Base-by-base conservation (phyloP, 352 stramenopile species). In the Peronospora belbahrii region DNA sequence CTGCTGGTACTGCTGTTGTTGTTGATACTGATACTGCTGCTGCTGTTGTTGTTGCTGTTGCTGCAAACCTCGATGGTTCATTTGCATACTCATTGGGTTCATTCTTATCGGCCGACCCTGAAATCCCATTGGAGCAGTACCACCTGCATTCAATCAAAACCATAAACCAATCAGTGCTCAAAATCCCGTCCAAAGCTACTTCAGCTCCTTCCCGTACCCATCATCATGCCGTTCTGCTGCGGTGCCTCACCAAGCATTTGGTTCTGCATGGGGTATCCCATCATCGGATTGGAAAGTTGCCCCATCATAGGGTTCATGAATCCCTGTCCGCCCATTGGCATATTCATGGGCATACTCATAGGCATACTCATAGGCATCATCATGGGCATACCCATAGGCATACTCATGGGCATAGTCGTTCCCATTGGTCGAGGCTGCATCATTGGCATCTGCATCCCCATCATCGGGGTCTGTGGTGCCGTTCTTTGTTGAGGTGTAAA, bases 11-110 rank as follows among this genome's bases (percentile, higher is more conserved):
- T 59, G 56, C 5, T 53, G 70, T 4, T 74, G 66, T 18, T 52
- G 61, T 2, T 64, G 56, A 2, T 55, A 59, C 8, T 59, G 15
- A 27, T 46, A 13, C 20, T 37, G 20, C 6, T 35, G 39, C 23
- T 58, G 59, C 0, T 59, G 52, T 8, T 60, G 62, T 3, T 67
- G 57, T 15, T 53, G 60, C 22, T 67, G 61, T 15, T 72, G 65
- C 35, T 73, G 64, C 44, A 77, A 77, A 6, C 60, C 65, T 67
- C 70, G 75, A n/a, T 69, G 64, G 40, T 77, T 74, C 68, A 76
- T 81, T 40, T 80, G 36, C 42, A 69, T 66, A 5, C 52, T 61
- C 71, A 86, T 83, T 4, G 65, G 56, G 42, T 80, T 80, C 66
- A 85, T 83, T 4, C 59, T 62, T 69, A 83, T 80, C 18, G 45